Percentiles rank a stretch among this genome's conserved stretches.
These are phyloP conservation scores for Bipolaris gigantea DNA, from an alignment of 2,329 filamentous ascomycete genomes.

Conservation along the genomic window DNA sequence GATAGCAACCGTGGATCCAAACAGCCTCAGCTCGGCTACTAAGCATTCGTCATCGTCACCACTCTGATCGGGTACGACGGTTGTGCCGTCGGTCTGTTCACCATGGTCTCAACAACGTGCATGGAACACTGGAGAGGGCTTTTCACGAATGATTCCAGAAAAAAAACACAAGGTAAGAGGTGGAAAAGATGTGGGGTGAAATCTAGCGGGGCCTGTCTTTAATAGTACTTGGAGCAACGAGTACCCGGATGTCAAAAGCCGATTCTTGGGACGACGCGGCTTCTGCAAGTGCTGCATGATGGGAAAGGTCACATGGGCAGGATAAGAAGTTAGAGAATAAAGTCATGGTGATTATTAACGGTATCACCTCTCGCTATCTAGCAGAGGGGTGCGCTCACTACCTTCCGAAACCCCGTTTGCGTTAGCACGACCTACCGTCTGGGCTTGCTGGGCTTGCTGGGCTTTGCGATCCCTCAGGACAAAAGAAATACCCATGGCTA, in stretches of 20 bases:
- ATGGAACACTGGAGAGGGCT: background rate
- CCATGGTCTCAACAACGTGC: background rate
- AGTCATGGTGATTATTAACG: background rate
- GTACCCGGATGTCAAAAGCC: slow-evolving; percentile 8
- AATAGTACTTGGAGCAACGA: slow-evolving; percentile 1
- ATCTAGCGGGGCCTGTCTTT: background rate
- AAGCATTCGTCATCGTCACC: background rate
- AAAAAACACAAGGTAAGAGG: background rate
- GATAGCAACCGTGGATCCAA: background rate
- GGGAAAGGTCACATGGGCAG: background rate
- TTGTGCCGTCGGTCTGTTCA: background rate
- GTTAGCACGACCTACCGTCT: slow-evolving; percentile 1
- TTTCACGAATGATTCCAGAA: background rate
- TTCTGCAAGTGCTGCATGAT: background rate
- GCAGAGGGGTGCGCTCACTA: slow-evolving; percentile 9
- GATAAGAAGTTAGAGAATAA: background rate
- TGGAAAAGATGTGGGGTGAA: background rate
- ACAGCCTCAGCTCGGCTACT: background rate
- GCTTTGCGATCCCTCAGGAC: slow-evolving; percentile 55
- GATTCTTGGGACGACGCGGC: background rate
- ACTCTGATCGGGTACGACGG: background rate
- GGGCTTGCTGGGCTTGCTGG: slow-evolving; percentile 1
- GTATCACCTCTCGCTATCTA: background rate
- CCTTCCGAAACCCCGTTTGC: background rate
- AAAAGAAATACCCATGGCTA: slow-evolving; percentile 80